phyloP scores from a whole-genome alignment of 805 yeast species.

The Hanseniaspora lindneri region DNA sequence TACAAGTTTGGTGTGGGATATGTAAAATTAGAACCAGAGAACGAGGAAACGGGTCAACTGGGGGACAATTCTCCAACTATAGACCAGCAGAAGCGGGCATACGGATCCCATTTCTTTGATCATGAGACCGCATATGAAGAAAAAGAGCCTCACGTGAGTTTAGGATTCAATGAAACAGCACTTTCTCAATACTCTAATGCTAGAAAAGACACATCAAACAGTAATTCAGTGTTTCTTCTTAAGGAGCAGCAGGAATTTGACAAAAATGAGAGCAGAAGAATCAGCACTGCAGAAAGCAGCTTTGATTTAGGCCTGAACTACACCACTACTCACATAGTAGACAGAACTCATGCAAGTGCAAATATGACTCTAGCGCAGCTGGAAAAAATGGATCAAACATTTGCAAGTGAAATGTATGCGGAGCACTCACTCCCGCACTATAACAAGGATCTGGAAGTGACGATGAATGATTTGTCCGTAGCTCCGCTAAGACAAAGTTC shows the following conservation, averaged over 20 bases:
- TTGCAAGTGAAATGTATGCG: too few species aligned
- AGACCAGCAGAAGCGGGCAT: neutral
- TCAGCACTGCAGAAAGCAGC: too few species aligned
- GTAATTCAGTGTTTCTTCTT: neutral
- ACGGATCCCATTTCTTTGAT: too few species aligned
- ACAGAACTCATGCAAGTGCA: neutral
- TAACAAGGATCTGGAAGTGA: neutral
- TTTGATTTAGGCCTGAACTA: neutral
- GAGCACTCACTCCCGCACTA: too few species aligned
- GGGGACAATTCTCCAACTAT: neutral
- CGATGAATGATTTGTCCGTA: neutral
- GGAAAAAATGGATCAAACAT: neutral
- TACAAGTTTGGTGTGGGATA: slow-evolving; percentile 11
- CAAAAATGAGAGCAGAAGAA: too few species aligned
- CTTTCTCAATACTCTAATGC: neutral
- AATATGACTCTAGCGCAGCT: neutral
- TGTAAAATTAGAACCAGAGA: neutral
- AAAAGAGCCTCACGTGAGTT: neutral
- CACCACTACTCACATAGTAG: neutral
- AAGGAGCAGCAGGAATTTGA: too few species aligned
- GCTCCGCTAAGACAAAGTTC: slow-evolving; percentile 13
- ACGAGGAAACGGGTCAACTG: neutral
- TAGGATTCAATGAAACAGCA: neutral
- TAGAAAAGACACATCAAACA: neutral
- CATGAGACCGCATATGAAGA: too few species aligned